These are phyloP conservation scores for Pyricularia sp. DNA, from an alignment of 2,329 filamentous ascomycete genomes.

Conservation along the genomic window DNA sequence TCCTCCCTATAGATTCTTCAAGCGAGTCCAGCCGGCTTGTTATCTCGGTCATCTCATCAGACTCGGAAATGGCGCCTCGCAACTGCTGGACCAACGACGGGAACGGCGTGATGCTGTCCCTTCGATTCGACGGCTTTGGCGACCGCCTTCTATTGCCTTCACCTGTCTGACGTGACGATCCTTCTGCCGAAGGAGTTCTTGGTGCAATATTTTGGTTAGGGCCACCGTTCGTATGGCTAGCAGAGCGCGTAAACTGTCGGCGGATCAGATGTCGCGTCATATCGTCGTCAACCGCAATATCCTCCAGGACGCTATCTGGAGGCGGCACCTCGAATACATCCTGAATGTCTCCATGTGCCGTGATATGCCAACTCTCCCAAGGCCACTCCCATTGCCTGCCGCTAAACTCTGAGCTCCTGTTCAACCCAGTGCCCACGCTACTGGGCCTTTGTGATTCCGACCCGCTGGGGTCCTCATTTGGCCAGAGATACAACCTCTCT, in stretches of 20 bases:
- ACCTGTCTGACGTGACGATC: neutral
- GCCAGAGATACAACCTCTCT: constrained; percentile 59
- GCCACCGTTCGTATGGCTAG: constrained; percentile 9
- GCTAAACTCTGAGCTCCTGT: constrained; percentile 11
- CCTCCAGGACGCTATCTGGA: constrained; percentile 44
- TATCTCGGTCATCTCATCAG: constrained; percentile 30
- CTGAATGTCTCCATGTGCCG: constrained; percentile 55
- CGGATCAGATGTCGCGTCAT: constrained; percentile 45
- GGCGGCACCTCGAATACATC: constrained; percentile 51
- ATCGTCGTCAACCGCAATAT: constrained; percentile 46
- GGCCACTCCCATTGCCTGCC: constrained; percentile 31
- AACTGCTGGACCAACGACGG: constrained; percentile 38
- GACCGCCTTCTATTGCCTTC: neutral
- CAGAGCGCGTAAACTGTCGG: constrained; percentile 37
- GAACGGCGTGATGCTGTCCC: constrained; percentile 35
- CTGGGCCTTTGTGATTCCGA: constrained; percentile 6
- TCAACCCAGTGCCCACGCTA: constrained; percentile 3
- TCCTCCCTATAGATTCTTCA: constrained; percentile 32
- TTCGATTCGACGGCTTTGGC: constrained; percentile 25
- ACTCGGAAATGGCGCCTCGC: constrained; percentile 32
- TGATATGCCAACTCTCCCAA: constrained; percentile 56
- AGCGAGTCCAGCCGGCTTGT: constrained; percentile 31
- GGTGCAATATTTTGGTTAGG: neutral
- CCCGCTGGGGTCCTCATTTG: constrained; percentile 15
- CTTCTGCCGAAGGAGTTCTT: neutral